Base-by-base conservation (phyloP, 2,329 filamentous ascomycete species). In the Trichoderma polysporum region DNA sequence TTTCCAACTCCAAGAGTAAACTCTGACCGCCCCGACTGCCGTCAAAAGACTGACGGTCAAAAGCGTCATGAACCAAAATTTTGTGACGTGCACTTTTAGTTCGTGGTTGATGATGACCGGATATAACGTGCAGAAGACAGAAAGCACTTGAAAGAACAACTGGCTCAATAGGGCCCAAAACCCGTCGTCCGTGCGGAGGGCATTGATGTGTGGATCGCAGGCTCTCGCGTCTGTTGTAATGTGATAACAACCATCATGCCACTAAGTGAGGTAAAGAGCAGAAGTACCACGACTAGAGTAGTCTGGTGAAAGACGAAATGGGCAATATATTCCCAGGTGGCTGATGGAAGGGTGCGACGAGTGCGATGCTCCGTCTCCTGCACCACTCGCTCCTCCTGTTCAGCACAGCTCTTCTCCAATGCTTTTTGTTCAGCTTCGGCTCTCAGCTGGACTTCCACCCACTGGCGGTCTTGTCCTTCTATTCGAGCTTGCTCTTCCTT, bases 391-490 rank as follows among this genome's bases (percentile, higher is more conserved):
- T 82, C 82, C 73, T 89, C 87, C 66, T 85, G 82, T 69, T 87
- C 86, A 1, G 83, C 84, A 69, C 86, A 82, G 72, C 86, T 85
- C 71, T 85, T 83, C 76, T 87, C 85, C 75, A 81, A 74, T 39
- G 73, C 69, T 25, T 76, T 72, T 71, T 88, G 86, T 74, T 91
- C 89, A 52, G 85, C 85, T 74, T 92, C 89, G 53, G 89, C 89
- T 72, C 86, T 85, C 69, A 88, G 86, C 67, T 90, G 83, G 50
- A 86, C 85, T 75, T 92, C 89, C 53, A 89, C 89, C 72, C 86
- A 85, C 69, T 88, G 86, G 67, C 90, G 83, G n/a, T n/a, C n/a
- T n/a, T n/a, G n/a, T n/a, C n/a, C n/a, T n/a, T n/a, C n/a, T n/a
- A n/a, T n/a, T n/a, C n/a, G n/a, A n/a, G n/a, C n/a, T n/a, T n/a